These are phyloP conservation scores for Phalaenopsis hybrid DNA, from an alignment of 116 monocot genomes.

Conservation along the genomic window DNA sequence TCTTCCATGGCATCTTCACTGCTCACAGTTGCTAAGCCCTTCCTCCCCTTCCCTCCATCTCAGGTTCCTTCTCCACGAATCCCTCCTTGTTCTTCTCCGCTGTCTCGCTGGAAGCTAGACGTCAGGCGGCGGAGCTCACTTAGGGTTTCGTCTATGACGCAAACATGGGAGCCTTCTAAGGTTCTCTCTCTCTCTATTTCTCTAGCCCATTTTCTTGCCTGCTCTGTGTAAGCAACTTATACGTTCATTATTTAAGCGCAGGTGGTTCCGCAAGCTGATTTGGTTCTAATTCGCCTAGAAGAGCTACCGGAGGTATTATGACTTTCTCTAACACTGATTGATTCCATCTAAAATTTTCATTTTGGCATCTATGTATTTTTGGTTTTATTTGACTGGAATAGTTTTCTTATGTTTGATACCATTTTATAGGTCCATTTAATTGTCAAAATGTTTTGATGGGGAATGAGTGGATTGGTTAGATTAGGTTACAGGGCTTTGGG, in stretches of 20 bases:
- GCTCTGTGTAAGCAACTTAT: neutral
- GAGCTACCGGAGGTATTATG: conserved; percentile 70
- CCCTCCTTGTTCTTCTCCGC: neutral
- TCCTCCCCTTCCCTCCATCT: conserved; percentile 9
- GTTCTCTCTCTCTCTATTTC: conserved; percentile 7
- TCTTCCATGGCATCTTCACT: conserved; percentile 18
- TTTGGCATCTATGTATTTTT: neutral
- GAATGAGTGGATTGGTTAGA: neutral
- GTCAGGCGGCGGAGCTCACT: conserved; percentile 15
- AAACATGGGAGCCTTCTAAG: conserved; percentile 53
- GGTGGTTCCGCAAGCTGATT: conserved; percentile 85
- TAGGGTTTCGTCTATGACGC: conserved; percentile 25
- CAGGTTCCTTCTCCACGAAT: neutral
- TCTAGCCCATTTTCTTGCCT: neutral
- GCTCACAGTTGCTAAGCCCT: conserved; percentile 16
- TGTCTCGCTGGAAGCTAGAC: conserved; percentile 2
- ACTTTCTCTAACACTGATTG: neutral
- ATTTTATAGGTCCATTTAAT: neutral
- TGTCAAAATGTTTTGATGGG: neutral
- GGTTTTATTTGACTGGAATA: neutral
- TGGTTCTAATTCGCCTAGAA: conserved; percentile 91
- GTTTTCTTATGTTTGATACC: neutral
- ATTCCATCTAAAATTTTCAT: neutral
- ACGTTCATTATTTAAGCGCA: conserved; percentile 16
- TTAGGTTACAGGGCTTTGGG: neutral